Evolutionary conservation across 2,329 filamentous ascomycete genomes (phyloP), one percentile per base, ranked within the genome.

Genomic region (Polychaeton citri): DNA sequence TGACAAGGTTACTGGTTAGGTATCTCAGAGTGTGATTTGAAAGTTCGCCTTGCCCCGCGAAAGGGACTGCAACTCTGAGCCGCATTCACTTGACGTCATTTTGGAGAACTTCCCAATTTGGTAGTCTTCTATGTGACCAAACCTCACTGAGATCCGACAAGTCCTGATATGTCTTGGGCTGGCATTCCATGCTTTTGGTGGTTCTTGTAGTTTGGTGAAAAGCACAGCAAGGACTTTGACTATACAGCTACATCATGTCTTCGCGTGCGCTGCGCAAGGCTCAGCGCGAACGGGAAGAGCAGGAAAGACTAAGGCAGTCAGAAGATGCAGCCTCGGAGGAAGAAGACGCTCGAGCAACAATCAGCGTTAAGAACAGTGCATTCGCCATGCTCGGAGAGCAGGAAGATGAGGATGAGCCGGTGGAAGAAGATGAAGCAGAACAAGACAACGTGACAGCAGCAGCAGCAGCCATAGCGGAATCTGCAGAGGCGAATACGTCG

Each of bases 181-280:
- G n/a, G n/a, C n/a, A n/a, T n/a, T n/a, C n/a, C n/a, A n/a, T n/a
- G n/a, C n/a, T n/a, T n/a, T n/a, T n/a, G n/a, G n/a, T n/a, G n/a
- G n/a, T n/a, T n/a, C n/a, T n/a, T n/a, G n/a, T n/a, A n/a, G n/a
- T n/a, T n/a, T n/a, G n/a, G n/a, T n/a, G n/a, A n/a, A n/a, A 15
- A 17, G 13, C 8, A 16, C 34, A 24, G 12, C 10, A 18, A 21
- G 21, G 4, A 32, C 3, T 9, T 13, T 19, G 7, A 13, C n/a
- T 47, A n/a, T n/a, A n/a, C n/a, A n/a, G n/a, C n/a, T n/a, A n/a
- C n/a, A 48, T 38, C 30, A 80, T 81, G 76, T 79, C 76, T 30
- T 74, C 74, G 13, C 69, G 76, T 44, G 75, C 76, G n/a, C 58
- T 81, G 36, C 68, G 76, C 18, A 75, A 75, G 51, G 65, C 75